These are phyloP conservation scores for Westerdykella ornata DNA, from an alignment of 2,329 filamentous ascomycete species.

Conservation along the genomic window DNA sequence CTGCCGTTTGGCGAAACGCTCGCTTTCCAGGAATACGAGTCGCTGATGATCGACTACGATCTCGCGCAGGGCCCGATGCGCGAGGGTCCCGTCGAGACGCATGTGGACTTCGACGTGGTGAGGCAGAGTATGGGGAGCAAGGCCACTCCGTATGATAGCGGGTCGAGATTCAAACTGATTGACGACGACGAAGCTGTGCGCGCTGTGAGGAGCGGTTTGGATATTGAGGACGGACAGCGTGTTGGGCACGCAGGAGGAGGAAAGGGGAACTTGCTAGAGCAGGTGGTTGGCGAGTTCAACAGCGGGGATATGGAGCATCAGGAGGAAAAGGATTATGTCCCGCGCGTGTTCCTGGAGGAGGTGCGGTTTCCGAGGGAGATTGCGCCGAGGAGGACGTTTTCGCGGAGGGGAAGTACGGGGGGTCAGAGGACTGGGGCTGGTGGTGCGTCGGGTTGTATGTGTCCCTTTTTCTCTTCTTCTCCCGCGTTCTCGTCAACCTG, in stretches of 20 bases:
- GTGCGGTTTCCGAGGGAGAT: slow-evolving; percentile 1
- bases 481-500: no score
- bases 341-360: slow-evolving; percentile 16
- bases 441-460: no score
- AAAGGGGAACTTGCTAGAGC: not conserved
- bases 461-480: no score
- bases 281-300: slow-evolving; percentile 11
- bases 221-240: no score
- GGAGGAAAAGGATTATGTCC: slow-evolving; percentile 11
- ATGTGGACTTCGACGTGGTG: no score
- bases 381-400: not conserved
- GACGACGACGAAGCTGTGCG: not conserved
- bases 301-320: slow-evolving; percentile 1
- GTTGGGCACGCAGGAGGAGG: no score
- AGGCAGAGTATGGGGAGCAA: no score
- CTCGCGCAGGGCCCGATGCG: slow-evolving; percentile 5
- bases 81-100: no score
- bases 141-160: slow-evolving; percentile 17
- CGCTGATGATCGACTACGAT: slow-evolving; percentile 23
- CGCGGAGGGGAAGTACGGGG: not conserved
- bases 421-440: no score
- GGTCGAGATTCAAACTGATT: slow-evolving; percentile 26
- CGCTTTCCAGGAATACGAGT: slow-evolving; percentile 26
- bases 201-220: no score
- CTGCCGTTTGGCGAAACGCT: slow-evolving; percentile 26